Base-by-base conservation (phyloP, 352 stramenopile genomes). In the Thraustochytrium striatum region DNA sequence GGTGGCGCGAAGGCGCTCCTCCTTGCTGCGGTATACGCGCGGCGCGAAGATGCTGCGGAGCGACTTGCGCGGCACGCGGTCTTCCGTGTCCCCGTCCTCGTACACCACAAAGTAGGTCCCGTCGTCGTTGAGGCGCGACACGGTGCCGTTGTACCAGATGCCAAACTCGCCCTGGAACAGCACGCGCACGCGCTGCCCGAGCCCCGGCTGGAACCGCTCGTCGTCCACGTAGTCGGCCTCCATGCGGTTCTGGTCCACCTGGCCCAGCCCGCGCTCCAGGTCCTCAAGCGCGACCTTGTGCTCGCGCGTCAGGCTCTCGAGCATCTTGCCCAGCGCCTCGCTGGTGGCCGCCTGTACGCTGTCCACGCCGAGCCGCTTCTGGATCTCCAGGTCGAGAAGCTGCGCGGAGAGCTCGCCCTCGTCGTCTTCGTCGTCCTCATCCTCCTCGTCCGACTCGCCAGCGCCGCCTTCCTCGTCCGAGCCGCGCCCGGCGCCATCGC, bases 71-170 rank as follows among this genome's bases (percentile, higher is more conserved):
- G 43, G 65, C 13, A 75, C 41, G 19, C 68, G 30, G 36, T 75
- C 65, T 43, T 75, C 65, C 21, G 52, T 61, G 36, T 75, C 65
- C 3, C 65, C 65, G 50, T 75, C 65, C 11, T 75, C 65, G 36
- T 75, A 75, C n/a, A 75, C 65, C 28, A 75, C 36, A 47, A 62
- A 75, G 65, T 43, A 75, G 25, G 65, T 50, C 9, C 52, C 52
- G 52, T 75, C 32, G 1, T 72, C 41, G 36, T 75, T 75, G 32
- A 75, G 35, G 25, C 65, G 65, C 1, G 65, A 3, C 43, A 75
- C 65, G 3, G 65, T 75, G 30, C 65, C 65, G 0, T 72, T 70
- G 39, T 75, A 75, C 65, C 65, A 75, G 47, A 75, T 75, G 39
- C 52, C 65, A 39, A 47, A 75, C 50, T 75, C 65, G 39, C 52